Base-by-base conservation (phyloP, 2,329 filamentous ascomycete genomes). In the Nemania sp. region DNA sequence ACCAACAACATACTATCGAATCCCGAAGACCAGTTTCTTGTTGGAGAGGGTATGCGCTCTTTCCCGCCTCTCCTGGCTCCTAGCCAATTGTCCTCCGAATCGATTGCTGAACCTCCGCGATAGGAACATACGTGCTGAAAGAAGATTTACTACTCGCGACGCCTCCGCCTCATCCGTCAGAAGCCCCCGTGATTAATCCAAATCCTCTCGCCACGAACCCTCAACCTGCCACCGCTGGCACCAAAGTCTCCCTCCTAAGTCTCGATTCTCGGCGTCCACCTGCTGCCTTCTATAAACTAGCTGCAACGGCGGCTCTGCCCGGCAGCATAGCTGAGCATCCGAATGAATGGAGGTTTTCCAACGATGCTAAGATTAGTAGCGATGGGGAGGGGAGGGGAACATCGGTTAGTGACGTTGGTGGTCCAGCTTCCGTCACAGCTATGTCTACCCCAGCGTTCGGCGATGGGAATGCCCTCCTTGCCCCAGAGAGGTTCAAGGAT, bases 101-200 rank as follows among this genome's bases (percentile, higher is more conserved):
- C 58, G 55, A 32, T 51, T 38, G 61, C 74, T 75, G 68, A 76
- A 66, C 52, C 51, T 60, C 18, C 55, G 41, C 53, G 52, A 69
- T 65, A 96, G 93, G 94, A 76, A 95, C 93, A 69, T 99, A 99
- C 77, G 87, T 92, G 24, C 88, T 98, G 51, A 92, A 94, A 79
- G 95, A 99, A 81, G 93, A 97, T 79, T 84, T 99, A 29, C 92
- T 94, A 73, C 90, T 99, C 65, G 95, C 96, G 52, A 98, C 94
- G 38, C 96, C 96, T 64, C 95, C 95, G 70, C 94, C 94, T 15
- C 96, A 99, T 81, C 96, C 96, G 24, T 97, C 94, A 69, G 96
- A 99, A 84, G 90, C 93, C 13, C 94, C 94, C 24, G 83, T 94
- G 47, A 82, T 92, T 66, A 98, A 97, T 77, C 92, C 93, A 52